phyloP scores from a whole-genome alignment of 2,329 filamentous ascomycete genomes.

The Acrocalymma vagum region DNA sequence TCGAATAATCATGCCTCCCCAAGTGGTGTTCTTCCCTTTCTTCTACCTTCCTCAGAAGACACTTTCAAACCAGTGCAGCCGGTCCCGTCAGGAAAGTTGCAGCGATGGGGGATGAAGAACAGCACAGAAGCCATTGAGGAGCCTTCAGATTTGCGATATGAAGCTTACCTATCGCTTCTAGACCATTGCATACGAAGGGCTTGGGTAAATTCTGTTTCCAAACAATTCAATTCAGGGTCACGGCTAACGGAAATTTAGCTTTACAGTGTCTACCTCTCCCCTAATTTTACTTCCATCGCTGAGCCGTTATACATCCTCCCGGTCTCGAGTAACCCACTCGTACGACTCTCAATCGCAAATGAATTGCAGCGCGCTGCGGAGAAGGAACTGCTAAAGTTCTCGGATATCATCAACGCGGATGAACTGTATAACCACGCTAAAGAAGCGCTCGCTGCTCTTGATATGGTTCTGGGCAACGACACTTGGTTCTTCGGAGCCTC shows the following conservation, averaged over 20 bases:
- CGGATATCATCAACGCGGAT: constrained; percentile 64
- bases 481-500: constrained; percentile 68
- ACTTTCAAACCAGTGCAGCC: constrained; percentile 48
- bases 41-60: constrained; percentile 64
- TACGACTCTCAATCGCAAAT: constrained; percentile 69
- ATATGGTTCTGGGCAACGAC: constrained; percentile 64
- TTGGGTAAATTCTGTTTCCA: constrained; percentile 67
- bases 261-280: constrained; percentile 80
- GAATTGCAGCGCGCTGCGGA: constrained; percentile 78
- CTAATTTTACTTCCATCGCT: constrained; percentile 73
- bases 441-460: constrained; percentile 70
- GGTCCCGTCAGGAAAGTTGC: constrained; percentile 71
- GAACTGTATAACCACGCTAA: constrained; percentile 68
- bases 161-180: constrained; percentile 81
- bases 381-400: constrained; percentile 74
- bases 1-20: constrained; percentile 96
- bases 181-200: constrained; percentile 82
- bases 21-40: constrained; percentile 85
- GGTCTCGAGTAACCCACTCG: constrained; percentile 67
- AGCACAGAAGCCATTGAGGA: constrained; percentile 47
- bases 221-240: background rate
- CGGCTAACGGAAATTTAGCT: constrained; percentile 58
- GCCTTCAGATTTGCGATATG: constrained; percentile 65
- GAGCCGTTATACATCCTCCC: constrained; percentile 73
- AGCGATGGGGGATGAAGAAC: constrained; percentile 70